Base-by-base conservation (phyloP, 495 filamentous ascomycete species). In the Coniosporium apollinis region DNA sequence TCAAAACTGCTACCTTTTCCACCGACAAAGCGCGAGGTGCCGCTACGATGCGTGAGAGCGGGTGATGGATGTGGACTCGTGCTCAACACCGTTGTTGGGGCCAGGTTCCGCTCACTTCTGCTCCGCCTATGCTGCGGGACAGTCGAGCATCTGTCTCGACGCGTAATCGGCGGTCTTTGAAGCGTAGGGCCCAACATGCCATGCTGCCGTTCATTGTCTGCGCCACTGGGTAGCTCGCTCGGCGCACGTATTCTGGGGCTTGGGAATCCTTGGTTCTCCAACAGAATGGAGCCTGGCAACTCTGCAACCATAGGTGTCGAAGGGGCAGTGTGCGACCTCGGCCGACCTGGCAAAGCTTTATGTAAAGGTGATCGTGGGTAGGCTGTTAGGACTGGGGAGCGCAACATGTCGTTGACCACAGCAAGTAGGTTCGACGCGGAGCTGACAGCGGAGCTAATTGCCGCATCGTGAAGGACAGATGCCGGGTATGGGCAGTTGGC, bases 381-480 rank as follows among this genome's bases (percentile, higher is more conserved):
- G 15, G 45, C 52, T 29, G 45, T 41, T 20, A 52, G 13, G n/a
- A 40, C 44, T 33, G 54, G 54, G 7, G 54, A 56, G 14, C 50
- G 46, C 19, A 58, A 46, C 42, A 55, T 47, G 34, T 53, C 54
- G 43, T 57, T 54, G 31, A 57, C 46, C 9, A 51, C 49, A 16
- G 48, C 42, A 45, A 57, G 44, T 36, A 57, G 34, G 37, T 49
- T 55, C 9, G 49, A 50, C 33, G 51, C 49, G 7, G 54, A 57
- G 33, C 37, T 47, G 33, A 52, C 49, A 31, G 51, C 49, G 7
- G 54, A 57, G 33, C 37, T 47, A 32, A 52, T 47, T 16, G 51
- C 49, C 15, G 54, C 51, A 49, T 46, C 42, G 10, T 55, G 54
- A 21, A 46, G 42, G 49, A 51, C 36, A n/a, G n/a, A n/a, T n/a